Base-by-base conservation (phyloP, 108 stramenopile genomes). In the Seminavis robusta region DNA sequence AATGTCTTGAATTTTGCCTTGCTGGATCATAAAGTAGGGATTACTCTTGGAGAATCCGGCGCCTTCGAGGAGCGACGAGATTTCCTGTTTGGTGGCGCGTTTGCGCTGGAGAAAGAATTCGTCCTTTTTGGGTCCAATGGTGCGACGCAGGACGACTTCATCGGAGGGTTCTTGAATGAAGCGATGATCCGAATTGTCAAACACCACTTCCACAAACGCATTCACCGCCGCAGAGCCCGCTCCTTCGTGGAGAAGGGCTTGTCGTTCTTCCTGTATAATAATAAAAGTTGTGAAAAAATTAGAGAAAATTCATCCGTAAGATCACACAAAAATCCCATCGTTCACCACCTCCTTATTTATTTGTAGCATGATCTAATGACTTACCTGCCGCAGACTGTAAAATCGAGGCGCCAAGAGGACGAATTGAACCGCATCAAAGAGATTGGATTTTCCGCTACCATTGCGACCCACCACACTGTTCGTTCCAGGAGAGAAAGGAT, bases 21-120 rank as follows among this genome's bases (percentile, higher is more conserved):
- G 97, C 77, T 99, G 95, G 34, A 99, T 98, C 62, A 99, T 99
- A 66, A 97, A 99, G 82, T 99, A 99, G 1, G 99, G 99, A 77
- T 99, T 99, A 28, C 79, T 78, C 66, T 92, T 88, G 48, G 90
- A 92, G 67, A 99, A 99, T 6, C 99, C 99, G 17, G 99, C 99
- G 7, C 90, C 92, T 68, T 99, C 99, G 23, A 99, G 67, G 43
- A 99, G 67, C 40, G 70, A 74, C 65, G 77, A 84, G 27, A 99
- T 93, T 63, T 97, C 97, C 48, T 81, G 84, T 61, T 96, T 95
- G 59, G 86, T 88, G 19, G 90, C 86, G 9, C 88, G 85, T 50
- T 95, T 94, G 28, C 95, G 73, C 62, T 99, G 97, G 23, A 99
- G 74, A 74, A 98, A 99, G 78, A 98, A 98, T 73, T 98, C 98